These are phyloP conservation scores for Eucalyptus urophylla DNA, from an alignment of 345 rosid species.

Conservation along the genomic window DNA sequence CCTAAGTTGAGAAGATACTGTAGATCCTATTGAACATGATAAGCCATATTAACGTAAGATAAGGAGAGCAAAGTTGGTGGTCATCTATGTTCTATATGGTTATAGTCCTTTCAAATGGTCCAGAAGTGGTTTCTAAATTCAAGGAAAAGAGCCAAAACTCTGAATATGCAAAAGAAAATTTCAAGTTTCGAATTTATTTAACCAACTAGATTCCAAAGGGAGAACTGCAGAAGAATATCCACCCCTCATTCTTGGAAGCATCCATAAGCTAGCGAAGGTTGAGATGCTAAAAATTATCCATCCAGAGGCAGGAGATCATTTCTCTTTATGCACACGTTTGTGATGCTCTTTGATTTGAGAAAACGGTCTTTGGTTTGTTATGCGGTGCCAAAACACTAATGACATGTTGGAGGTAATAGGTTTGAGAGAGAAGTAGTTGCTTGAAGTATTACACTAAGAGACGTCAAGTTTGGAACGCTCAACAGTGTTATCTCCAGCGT, in stretches of 20 bases:
- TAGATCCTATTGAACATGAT: not conserved
- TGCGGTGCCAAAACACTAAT: not conserved
- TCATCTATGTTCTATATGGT: not conserved
- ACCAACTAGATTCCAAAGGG: not conserved
- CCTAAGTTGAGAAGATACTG: not conserved
- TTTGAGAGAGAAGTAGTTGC: no score
- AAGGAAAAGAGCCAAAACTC: not conserved
- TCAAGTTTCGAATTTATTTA: not conserved
- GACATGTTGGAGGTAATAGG: no score
- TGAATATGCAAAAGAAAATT: not conserved
- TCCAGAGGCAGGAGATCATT: not conserved
- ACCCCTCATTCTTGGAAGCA: not conserved
- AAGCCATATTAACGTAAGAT: not conserved
- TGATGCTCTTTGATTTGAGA: not conserved
- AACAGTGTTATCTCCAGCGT: no score
- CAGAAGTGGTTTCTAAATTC: not conserved
- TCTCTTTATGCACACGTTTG: not conserved
- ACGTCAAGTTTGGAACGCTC: no score
- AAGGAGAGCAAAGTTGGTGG: not conserved
- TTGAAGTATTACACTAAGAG: no score
- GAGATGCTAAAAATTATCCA: not conserved
- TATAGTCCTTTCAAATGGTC: not conserved
- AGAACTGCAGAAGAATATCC: not conserved
- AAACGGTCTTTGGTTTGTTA: not conserved
- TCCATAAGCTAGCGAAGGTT: not conserved